Percentiles rank a stretch among this genome's conserved stretches.
Conservation (phyloP, 1,139 yeast species). For the Debaryomyces subglobosus region DNA sequence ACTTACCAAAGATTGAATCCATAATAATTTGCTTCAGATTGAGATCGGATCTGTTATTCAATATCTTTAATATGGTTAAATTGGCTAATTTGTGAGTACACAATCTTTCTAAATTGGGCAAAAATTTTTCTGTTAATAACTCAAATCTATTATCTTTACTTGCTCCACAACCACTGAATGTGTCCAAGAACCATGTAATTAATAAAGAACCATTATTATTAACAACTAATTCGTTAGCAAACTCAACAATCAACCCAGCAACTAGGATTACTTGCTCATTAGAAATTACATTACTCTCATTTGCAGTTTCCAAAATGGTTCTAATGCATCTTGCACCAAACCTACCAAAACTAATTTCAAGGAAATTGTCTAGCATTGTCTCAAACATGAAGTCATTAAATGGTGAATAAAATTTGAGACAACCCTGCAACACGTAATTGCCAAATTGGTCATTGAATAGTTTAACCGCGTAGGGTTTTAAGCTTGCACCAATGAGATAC, state of each 20-base stretch:
- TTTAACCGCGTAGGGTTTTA: conserved; percentile 82
- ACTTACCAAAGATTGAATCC: conserved; percentile 64
- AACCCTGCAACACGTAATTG: conserved; percentile 93
- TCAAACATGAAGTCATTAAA: conserved; percentile 91
- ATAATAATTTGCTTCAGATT: conserved; percentile 64
- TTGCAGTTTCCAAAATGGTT: conserved; percentile 80
- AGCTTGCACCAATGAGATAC: conserved; percentile 65
- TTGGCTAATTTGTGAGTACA: conserved; percentile 89
- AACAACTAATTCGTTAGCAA: conserved; percentile 78
- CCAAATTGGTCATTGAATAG: conserved; percentile 95
- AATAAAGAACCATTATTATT: conserved; percentile 88
- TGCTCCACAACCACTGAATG: conserved; percentile 67
- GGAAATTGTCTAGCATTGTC: conserved; percentile 74
- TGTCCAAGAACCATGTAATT: conserved; percentile 93
- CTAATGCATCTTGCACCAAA: conserved; percentile 95
- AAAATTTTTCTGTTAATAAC: conserved; percentile 51
- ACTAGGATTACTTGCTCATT: conserved; percentile 72
- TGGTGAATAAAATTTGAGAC: conserved; percentile 85
- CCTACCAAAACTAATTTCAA: conserved; percentile 84
- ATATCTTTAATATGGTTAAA: conserved; percentile 76
- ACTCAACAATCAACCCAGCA: conserved; percentile 78
- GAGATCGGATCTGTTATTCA: conserved; percentile 69
- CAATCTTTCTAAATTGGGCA: conserved; percentile 63
- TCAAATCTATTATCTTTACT: conserved; percentile 35
- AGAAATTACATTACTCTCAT: conserved; percentile 47